Base-by-base conservation (phyloP, 306 rosid genomes). In the Potentilla sterilis region DNA sequence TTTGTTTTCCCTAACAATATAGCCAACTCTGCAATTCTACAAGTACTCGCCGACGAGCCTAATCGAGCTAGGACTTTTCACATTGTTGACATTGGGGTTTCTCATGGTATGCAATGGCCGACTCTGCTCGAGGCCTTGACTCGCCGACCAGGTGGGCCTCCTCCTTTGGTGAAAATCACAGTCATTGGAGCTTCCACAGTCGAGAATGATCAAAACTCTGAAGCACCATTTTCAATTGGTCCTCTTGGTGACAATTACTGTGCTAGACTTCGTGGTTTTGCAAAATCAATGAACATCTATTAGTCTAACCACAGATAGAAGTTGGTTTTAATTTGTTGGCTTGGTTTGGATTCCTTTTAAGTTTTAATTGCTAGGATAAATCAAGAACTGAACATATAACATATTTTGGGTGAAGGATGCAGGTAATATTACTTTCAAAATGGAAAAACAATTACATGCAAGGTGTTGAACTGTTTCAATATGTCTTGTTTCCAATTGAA, bases 71-170 rank as follows among this genome's bases (percentile, higher is more conserved):
- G 73, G 11, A 72, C 83, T 63, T 91, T 94, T 78, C 97, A 94
- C 76, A 82, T 94, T 81, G 86, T 94, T 70, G 98, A 94, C 81
- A 85, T 94, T 52, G 98, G 98, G 0, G 97, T 92, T 73, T 94
- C 98, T 58, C 97, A 94, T 55, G 91, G 97, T 10, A 85, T 94
- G 35, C 98, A 93, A 81, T 93, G 98, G 98, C 98, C 98, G 7
- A 91, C 89, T 4, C 80, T 94, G 37, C 87, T 94, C 1, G 98
- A 91, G 83, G 98, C 98, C 75, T 76, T 94, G 82, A 82, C 89
- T 62, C 91, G 88, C 59, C 82, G 93, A 37, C 80, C 95, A 0
- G 98, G 94, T 1, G 98, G 98, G 24, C 97, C 95, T 52, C 98
- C 98, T 51, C 86, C 93, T 0, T 69, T 88, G 38, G 91, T 94